A percentile compares a stretch with the other conserved stretches of the same genome.
These are phyloP conservation scores for Leccinum discolor DNA, from an alignment of 1,284 basidiomycete species.

Conservation along the genomic window DNA sequence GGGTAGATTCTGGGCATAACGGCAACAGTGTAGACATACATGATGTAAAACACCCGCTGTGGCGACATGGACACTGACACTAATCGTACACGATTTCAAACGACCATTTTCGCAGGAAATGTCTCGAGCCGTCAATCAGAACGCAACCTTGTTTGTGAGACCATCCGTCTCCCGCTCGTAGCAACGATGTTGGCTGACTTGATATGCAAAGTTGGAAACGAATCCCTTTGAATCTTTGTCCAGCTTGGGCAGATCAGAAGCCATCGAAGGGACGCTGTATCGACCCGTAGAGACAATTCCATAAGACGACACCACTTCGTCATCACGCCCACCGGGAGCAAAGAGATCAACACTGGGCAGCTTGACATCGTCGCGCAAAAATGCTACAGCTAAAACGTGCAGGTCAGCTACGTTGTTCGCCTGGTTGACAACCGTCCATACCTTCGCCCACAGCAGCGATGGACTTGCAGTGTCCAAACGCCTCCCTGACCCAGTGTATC, in stretches of 20 bases:
- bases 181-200: conserved; percentile 64
- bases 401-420: conserved; percentile 1
- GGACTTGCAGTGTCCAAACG: conserved; percentile 78
- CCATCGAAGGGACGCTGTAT: conserved; percentile 41
- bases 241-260: conserved; percentile 46
- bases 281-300: conserved; percentile 62
- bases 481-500: conserved; percentile 75
- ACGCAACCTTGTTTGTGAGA: conserved; percentile 54
- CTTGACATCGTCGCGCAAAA: conserved; percentile 47
- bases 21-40: no score
- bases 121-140: conserved; percentile 32
- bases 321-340: conserved; percentile 30
- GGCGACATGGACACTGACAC: neutral
- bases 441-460: conserved; percentile 77
- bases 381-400: conserved; percentile 41
- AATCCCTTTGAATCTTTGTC: conserved; percentile 47
- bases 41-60: neutral
- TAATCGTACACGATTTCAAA: conserved; percentile 17
- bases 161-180: conserved; percentile 62
- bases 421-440: conserved; percentile 1
- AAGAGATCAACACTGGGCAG: conserved; percentile 48
- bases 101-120: neutral
- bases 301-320: conserved; percentile 52
- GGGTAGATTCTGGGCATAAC: no score
- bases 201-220: conserved; percentile 56